phyloP scores from a whole-genome alignment of 164 flowering plant genomes.

The Liquidambar formosana region DNA sequence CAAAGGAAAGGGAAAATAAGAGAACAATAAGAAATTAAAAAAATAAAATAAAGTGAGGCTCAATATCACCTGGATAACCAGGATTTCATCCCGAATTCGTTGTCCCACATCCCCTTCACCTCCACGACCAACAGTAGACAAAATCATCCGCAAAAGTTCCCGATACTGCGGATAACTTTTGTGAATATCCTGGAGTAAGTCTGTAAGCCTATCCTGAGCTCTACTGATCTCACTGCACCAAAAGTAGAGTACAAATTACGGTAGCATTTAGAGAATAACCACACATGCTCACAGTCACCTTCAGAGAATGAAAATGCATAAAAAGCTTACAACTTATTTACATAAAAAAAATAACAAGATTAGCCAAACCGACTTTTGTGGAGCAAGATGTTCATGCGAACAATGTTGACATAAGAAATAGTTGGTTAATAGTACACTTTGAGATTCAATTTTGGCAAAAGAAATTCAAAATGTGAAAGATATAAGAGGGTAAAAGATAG shows the following conservation, averaged over 20 bases:
- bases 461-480: background rate
- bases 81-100: constrained; percentile 93
- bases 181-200: constrained; percentile 71
- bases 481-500: background rate
- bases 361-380: background rate
- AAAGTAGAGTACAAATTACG: background rate
- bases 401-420: background rate
- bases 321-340: background rate
- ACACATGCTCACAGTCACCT: background rate
- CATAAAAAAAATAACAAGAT: background rate
- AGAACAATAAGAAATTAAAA: background rate
- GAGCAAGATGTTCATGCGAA: background rate
- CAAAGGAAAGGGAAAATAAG: background rate
- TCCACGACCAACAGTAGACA: constrained; percentile 98
- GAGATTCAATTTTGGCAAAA: too few species aligned
- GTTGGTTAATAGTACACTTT: background rate
- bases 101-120: constrained; percentile 99
- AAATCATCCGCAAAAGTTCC: constrained; percentile 79
- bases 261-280: constrained; percentile 1
- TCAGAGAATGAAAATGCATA: background rate
- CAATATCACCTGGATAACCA: constrained; percentile 80
- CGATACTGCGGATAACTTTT: constrained; percentile 59
- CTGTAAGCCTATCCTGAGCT: constrained; percentile 96
- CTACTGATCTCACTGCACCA: constrained; percentile 85
- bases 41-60: background rate